Evolutionary conservation across 1,284 basidiomycete species (phyloP).

Genomic region (Cutaneotrichosporon cyanovorans): DNA sequence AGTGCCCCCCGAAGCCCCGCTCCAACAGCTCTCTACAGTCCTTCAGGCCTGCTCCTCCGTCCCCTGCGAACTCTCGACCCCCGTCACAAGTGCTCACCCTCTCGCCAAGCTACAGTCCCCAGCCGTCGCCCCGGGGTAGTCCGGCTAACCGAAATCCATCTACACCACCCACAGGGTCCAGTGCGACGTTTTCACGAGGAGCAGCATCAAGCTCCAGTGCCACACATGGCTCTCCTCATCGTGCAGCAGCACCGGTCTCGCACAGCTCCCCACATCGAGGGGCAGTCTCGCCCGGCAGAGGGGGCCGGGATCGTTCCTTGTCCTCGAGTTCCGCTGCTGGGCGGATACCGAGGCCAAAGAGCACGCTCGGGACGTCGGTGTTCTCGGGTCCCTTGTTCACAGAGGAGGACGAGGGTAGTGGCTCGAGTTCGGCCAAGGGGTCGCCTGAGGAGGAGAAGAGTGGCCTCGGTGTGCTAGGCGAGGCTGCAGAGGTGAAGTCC

Average conservation of each 20-base stretch:
- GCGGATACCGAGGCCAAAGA: too few relatives aligned
- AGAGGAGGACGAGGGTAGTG: too few relatives aligned
- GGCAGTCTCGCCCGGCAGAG: neutral
- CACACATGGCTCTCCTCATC: constrained; percentile 5
- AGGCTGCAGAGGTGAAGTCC: too few relatives aligned
- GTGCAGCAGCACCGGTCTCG: too few relatives aligned
- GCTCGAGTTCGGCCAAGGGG: too few relatives aligned
- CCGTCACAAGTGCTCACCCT: constrained; percentile 19
- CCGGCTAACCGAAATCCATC: neutral
- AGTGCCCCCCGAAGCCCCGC: constrained; percentile 16
- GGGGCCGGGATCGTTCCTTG: too few relatives aligned
- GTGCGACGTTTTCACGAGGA: neutral
- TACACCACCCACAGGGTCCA: constrained; percentile 3
- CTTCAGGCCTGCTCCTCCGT: constrained; percentile 35
- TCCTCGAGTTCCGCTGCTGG: too few relatives aligned
- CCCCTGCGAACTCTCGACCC: constrained; percentile 31
- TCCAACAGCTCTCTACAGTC: constrained; percentile 23
- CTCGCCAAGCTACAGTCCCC: constrained; percentile 3
- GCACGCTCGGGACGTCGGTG: too few relatives aligned
- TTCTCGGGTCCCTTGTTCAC: too few relatives aligned
- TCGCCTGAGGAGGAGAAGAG: too few relatives aligned
- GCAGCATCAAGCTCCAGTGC: neutral
- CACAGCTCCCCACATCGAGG: too few relatives aligned
- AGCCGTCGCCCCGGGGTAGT: constrained; percentile 2
- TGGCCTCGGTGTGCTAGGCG: too few relatives aligned